phyloP scores from a whole-genome alignment of 345 rosid species.

The Corchorus olitorius region DNA sequence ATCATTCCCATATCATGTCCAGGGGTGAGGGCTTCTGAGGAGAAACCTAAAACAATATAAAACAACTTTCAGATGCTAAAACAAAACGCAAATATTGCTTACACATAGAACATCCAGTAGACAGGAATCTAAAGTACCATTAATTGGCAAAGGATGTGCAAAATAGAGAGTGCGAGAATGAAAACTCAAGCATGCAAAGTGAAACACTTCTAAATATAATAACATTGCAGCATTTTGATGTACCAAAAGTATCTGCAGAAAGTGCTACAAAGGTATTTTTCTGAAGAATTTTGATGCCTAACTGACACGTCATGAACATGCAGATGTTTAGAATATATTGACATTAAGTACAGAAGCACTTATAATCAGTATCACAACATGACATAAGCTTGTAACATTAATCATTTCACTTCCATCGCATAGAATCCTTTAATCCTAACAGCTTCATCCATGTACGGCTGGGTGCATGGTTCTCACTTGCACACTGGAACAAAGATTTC shows the following conservation, averaged over 20 bases:
- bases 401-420: neutral
- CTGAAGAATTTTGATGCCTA: neutral
- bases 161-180: too few species aligned
- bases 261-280: neutral
- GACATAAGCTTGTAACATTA: neutral
- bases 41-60: constrained; percentile 47
- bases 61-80: neutral
- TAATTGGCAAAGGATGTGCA: neutral
- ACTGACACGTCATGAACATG: neutral
- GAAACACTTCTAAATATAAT: neutral
- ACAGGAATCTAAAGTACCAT: neutral
- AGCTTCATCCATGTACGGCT: neutral
- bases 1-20: constrained; percentile 45
- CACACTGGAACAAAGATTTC: neutral
- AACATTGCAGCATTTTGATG: neutral
- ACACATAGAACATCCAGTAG: neutral
- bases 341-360: neutral
- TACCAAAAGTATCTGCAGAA: neutral
- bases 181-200: neutral
- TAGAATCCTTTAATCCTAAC: neutral
- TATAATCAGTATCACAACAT: neutral
- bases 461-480: neutral
- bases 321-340: neutral
- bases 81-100: neutral
- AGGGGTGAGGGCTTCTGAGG: constrained; percentile 47